Evolutionary conservation across 371 early-diverging fungal genomes (phyloP), one percentile per base, ranked within the genome.

Genomic region (Saksenaea oblongispora): DNA sequence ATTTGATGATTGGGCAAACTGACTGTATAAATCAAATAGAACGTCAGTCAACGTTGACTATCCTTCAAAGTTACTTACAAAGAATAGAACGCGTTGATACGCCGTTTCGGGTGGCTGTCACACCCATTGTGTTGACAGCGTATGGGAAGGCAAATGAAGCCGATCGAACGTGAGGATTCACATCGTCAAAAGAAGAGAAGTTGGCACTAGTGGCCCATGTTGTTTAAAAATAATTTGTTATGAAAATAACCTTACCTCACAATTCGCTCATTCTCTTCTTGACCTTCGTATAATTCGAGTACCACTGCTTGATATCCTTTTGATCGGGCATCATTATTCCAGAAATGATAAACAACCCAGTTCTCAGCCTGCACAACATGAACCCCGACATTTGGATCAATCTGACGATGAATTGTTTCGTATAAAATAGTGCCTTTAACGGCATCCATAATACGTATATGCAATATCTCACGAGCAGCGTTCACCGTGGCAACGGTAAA

Each of bases 341-440:
- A 98, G 75, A 89, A 94, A 34, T 91, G 87, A 71, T 93, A 91
- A 9, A 96, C 84, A n/a, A 95, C 84, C 83, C 89, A 91, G 77
- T 97, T 94, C 67, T 98, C 98, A 28, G 81, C 75, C 72, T 91
- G 92, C 27, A 83, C 66, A 4, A 89, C 69, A 75, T 91, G 80
- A 62, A 91, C 79, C 58, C 79, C 74, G 74, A 84, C 74, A 24
- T 76, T 15, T n/a, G 67, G 71, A 34, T 88, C 89, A 4, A 89
- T 92, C 26, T 88, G 81, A 5, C 78, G 75, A 71, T 94, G 93
- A 0, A 75, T 70, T 1, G 84, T 74, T 54, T 89, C 87, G 74
- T 93, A 85, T 27, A 93, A 80, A 17, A 96, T 78, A 17, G 87
- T 75, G 2, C 98, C 98, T 28, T 91, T 89, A 41, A 95, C 95